Percentiles rank a stretch among this genome's conserved stretches.
phyloP scores from a whole-genome alignment of 2,329 filamentous ascomycete species.

The Cercospora beticola region DNA sequence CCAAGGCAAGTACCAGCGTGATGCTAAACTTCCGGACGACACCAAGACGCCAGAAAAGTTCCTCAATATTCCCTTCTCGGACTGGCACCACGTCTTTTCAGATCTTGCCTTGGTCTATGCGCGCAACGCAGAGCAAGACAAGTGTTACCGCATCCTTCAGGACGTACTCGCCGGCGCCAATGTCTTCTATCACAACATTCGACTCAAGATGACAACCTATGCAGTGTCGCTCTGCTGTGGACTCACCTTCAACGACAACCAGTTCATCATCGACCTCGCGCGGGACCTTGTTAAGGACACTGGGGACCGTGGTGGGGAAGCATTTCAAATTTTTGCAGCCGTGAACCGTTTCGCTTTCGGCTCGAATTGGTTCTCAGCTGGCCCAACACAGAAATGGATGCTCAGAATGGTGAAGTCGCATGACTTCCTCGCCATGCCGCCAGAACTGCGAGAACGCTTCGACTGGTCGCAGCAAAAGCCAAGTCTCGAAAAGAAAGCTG shows the following conservation, averaged over 20 bases:
- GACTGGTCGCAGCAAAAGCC: conserved; percentile 45
- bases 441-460: conserved; percentile 49
- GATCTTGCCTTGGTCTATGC: conserved; percentile 81
- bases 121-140: conserved; percentile 62
- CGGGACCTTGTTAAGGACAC: conserved; percentile 81
- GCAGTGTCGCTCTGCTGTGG: conserved; percentile 61
- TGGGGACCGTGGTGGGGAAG: conserved; percentile 68
- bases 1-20: conserved; percentile 7
- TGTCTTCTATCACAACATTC: conserved; percentile 67
- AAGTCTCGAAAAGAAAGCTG: conserved; percentile 37
- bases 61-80: conserved; percentile 74
- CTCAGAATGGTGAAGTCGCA: conserved; percentile 87
- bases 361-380: conserved; percentile 73
- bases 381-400: conserved; percentile 85
- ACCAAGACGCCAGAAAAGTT: conserved; percentile 55
- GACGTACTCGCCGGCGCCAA: conserved; percentile 73
- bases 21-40: conserved; percentile 32
- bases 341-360: conserved; percentile 75
- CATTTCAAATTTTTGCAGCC: conserved; percentile 78
- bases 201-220: conserved; percentile 31
- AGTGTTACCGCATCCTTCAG: conserved; percentile 78
- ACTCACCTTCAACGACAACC: conserved; percentile 72
- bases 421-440: conserved; percentile 65
- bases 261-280: conserved; percentile 70
- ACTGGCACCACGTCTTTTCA: conserved; percentile 88